Evolutionary conservation across 352 stramenopile genomes (phyloP), one percentile per base, ranked within the genome.

Genomic region (Globisporangium cylindrosporum): DNA sequence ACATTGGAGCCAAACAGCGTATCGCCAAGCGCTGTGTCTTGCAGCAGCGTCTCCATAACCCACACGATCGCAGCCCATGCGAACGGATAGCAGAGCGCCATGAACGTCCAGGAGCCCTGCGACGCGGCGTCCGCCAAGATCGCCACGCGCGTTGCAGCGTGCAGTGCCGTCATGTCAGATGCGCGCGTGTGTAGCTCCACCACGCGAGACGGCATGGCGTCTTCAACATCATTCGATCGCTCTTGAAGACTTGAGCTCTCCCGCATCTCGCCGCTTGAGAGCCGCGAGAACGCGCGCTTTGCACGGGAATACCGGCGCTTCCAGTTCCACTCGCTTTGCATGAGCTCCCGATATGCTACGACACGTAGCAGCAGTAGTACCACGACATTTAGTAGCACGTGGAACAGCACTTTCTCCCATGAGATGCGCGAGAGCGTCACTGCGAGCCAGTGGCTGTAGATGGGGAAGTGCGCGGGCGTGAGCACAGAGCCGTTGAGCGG

Each of bases 71-170:
- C 46, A 22, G 62, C 68, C 80, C 80, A 90, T 5, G 73, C 12
- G 6, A 83, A 70, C 4, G 80, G 80, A 22, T 74, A 81, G 20
- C 64, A 34, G 59, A 73, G 48, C n/a, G 59, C 64, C 55, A 86
- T 27, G 32, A 91, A 81, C 32, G 82, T 88, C 79, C 79, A 89
- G 0, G 82, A 91, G 22, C 82, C 82, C 41, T 86, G 70, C 20
- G 75, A 67, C 10, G 59, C 66, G 4, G 58, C 68, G 61, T 77
- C 75, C 59, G 61, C 71, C 38, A 69, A 72, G n/a, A 64, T 63
- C 48, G 60, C 53, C 29, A 66, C 56, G 57, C 74, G 72, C 43
- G 62, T 71, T 10, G 56, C 53, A 1, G 29, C 32, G 6, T 51
- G 41, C 12, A 46, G 36, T 1, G 22, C 51, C 27, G 64, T 22